phyloP scores from a whole-genome alignment of 805 yeast species.

The Tetrapisispora phaffii region DNA sequence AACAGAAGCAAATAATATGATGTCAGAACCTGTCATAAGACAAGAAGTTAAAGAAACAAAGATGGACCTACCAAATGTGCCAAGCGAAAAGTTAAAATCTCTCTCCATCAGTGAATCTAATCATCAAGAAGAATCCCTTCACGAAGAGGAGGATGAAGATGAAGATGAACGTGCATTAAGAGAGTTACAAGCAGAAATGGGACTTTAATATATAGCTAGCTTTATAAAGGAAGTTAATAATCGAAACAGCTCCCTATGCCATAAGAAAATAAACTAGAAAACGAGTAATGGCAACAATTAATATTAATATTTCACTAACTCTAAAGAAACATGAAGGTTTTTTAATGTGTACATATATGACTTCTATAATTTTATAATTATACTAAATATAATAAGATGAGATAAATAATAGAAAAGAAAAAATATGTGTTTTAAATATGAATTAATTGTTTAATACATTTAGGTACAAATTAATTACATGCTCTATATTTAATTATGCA shows the following conservation, averaged over 20 bases:
- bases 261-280: not conserved
- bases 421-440: too few relatives aligned
- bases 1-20: slow-evolving; percentile 27
- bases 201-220: slow-evolving; percentile 36
- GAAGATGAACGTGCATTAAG: slow-evolving; percentile 77
- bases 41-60: slow-evolving; percentile 9
- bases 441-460: too few relatives aligned
- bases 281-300: not conserved
- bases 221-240: too few relatives aligned
- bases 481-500: not conserved
- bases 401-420: too few relatives aligned
- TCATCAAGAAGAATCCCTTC: slow-evolving; percentile 1
- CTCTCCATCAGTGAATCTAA: slow-evolving; percentile 1
- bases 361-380: not conserved
- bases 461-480: not conserved
- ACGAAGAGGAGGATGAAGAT: slow-evolving; percentile 50
- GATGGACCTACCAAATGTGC: slow-evolving; percentile 39
- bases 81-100: slow-evolving; percentile 24
- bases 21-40: slow-evolving; percentile 55
- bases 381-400: not conserved
- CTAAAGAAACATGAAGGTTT: not conserved
- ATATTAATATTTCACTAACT: not conserved
- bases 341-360: not conserved
- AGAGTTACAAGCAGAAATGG: slow-evolving; percentile 82
- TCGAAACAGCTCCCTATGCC: not conserved